Evolutionary conservation across 2,329 filamentous ascomycete species (phyloP).

Genomic region (Chaetomiaceae sp.): DNA sequence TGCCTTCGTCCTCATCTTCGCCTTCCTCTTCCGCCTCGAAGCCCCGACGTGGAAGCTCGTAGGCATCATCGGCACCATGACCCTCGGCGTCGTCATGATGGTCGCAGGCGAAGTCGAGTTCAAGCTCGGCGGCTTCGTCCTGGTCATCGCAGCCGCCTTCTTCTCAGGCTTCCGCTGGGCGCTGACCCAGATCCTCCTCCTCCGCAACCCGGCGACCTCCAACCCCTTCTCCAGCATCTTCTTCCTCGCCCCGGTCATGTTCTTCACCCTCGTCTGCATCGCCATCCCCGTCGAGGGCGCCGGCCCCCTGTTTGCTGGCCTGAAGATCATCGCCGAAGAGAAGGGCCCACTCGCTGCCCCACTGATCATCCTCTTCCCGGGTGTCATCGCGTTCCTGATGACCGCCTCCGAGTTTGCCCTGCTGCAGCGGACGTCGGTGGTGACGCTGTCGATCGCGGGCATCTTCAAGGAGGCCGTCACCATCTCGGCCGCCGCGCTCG

Average conservation of each 20-base stretch:
- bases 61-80: slow-evolving; percentile 87
- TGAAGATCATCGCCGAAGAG: slow-evolving; percentile 58
- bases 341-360: slow-evolving; percentile 66
- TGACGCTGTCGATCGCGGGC: slow-evolving; percentile 91
- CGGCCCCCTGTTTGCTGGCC: slow-evolving; percentile 59
- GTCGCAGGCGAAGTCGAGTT: slow-evolving; percentile 93
- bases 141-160: slow-evolving; percentile 90
- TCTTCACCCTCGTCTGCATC: slow-evolving; percentile 71
- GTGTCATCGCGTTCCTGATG: slow-evolving; percentile 90
- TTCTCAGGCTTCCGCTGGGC: slow-evolving; percentile 97
- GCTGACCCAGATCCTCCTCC: slow-evolving; percentile 93
- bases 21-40: slow-evolving; percentile 90
- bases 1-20: slow-evolving; percentile 91
- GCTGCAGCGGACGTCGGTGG: slow-evolving; percentile 89
- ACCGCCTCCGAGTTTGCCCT: slow-evolving; percentile 94
- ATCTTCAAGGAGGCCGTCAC: slow-evolving; percentile 99
- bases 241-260: slow-evolving; percentile 97
- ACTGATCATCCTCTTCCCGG: slow-evolving; percentile 80
- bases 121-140: slow-evolving; percentile 76
- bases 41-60: slow-evolving; percentile 80
- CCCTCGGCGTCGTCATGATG: slow-evolving; percentile 92
- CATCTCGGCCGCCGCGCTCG: slow-evolving; percentile 78
- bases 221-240: slow-evolving; percentile 98
- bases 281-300: slow-evolving; percentile 85
- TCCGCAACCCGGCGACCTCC: slow-evolving; percentile 88